Evolutionary conservation across 257 asterid genomes (phyloP).

Genomic region (Fraxinus quadrangulata): DNA sequence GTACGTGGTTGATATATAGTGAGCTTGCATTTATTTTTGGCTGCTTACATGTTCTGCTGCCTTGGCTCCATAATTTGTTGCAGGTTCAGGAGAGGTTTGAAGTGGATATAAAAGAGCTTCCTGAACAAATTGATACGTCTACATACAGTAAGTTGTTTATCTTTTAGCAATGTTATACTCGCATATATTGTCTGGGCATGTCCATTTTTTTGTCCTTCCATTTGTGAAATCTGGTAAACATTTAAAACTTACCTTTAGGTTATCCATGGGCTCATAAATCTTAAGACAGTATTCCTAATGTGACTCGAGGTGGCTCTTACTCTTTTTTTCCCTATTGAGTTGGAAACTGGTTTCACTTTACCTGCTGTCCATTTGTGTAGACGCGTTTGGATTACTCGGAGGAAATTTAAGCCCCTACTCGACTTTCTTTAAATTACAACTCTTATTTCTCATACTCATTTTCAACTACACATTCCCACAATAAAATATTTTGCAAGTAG

Average conservation of each 20-base stretch:
- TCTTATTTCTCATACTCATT: no score
- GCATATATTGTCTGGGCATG: background rate
- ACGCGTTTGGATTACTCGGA: background rate
- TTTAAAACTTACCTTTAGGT: no score
- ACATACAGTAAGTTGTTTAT: constrained; percentile 44
- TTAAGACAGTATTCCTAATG: no score
- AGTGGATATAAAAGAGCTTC: constrained; percentile 58
- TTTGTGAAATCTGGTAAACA: background rate
- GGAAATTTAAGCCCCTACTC: background rate
- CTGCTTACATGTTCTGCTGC: constrained; percentile 11
- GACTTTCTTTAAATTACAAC: no score
- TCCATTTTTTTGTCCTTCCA: background rate
- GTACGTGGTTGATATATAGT: constrained; percentile 26
- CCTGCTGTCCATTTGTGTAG: background rate
- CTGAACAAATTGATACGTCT: constrained; percentile 62
- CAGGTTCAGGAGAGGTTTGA: constrained; percentile 79
- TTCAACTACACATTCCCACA: no score
- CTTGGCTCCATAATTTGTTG: background rate
- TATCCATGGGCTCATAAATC: no score
- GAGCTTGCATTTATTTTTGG: background rate
- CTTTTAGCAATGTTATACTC: background rate
- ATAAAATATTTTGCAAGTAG: no score
- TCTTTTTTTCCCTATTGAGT: no score
- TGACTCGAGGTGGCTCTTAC: no score
- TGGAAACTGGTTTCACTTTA: background rate